phyloP scores from a whole-genome alignment of 768 basidiomycete species.

The Calocybe cyanea region DNA sequence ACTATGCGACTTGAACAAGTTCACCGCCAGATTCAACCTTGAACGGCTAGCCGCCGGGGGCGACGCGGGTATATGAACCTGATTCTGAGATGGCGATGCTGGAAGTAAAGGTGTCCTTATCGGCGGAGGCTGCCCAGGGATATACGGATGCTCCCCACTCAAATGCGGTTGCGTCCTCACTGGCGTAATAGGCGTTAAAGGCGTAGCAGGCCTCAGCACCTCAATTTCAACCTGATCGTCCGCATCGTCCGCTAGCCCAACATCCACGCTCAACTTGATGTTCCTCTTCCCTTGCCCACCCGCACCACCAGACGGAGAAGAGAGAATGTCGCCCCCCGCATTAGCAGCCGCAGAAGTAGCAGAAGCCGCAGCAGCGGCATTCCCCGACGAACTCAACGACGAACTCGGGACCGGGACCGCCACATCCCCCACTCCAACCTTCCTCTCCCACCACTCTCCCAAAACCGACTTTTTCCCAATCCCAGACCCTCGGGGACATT shows the following conservation, averaged over 20 bases:
- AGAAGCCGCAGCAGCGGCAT: constrained; percentile 21
- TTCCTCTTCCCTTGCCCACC: constrained; percentile 15
- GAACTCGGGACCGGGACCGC: constrained; percentile 23
- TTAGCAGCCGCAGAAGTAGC: constrained; percentile 17
- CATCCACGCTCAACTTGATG: constrained; percentile 17
- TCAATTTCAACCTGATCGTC: constrained; percentile 18
- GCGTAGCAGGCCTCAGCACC: constrained; percentile 12
- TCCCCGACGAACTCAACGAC: constrained; percentile 17
- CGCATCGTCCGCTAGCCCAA: constrained; percentile 17
- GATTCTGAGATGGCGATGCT: no score
- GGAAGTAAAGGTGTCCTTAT: constrained; percentile 8
- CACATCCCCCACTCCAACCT: constrained; percentile 69
- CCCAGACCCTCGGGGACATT: constrained; percentile 33
- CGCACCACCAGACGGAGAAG: no score
- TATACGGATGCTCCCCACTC: constrained; percentile 14
- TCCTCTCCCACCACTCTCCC: constrained; percentile 77
- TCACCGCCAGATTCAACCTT: constrained; percentile 37
- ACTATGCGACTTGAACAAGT: constrained; percentile 42
- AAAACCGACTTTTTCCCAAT: constrained; percentile 49
- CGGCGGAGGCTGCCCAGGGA: constrained; percentile 12
- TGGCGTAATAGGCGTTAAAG: constrained; percentile 13
- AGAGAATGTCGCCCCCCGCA: no score
- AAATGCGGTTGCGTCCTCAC: constrained; percentile 12
- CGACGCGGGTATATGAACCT: constrained; percentile 1
- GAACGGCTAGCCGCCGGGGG: constrained; percentile 28